Evolutionary conservation across 805 yeast species (phyloP), one percentile per base, ranked within the genome.

Genomic region (Teunomyces cretensis): DNA sequence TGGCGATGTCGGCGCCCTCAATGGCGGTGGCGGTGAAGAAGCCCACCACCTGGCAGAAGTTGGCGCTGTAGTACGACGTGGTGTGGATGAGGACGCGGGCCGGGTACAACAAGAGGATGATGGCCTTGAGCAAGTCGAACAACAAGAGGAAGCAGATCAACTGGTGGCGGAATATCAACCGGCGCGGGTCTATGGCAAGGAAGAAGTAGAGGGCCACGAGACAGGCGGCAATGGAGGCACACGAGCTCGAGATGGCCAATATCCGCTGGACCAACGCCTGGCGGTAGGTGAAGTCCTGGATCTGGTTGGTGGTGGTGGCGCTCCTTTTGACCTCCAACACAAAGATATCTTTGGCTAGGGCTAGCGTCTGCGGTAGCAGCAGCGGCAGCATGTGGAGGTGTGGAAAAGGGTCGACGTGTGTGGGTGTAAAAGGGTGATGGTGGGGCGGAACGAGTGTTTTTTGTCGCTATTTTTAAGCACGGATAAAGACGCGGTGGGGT

Each of bases 1-100:
- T 90, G 13, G 94, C 90, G 30, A 88, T 58, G 64, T 90, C 97
- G 1, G 91, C 89, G 15, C 96, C 96, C 63, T 88, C 95, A 11
- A 86, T 84, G 16, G 88, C 76, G 32, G 83, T 74, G 2, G 91
- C 87, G 1, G 96, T 86, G 63, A 88, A 82, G 72, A 86, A 89
- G 2, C 96, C 96, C 30, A 85, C 75, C 4, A 81, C 78, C 56
- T 83, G 80, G 54, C 84, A 79, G 57, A 85, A 80, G 26, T 61
- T 62, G 32, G 70, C 64, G 52, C 70, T 72, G 44, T 72, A 75
- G 58, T 79, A 81, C 6, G 80, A 65, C 8, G 65, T 49, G 17
- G 61, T 55, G 32, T 68, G 68, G 6, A 74, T 58, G 17, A 79
- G 57, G 2, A 81, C 79, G 33, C 86, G 65, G 0, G 83, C 61